Evolutionary conservation across 305 asterid species (phyloP).

Genomic region (Coffea humblotiana): DNA sequence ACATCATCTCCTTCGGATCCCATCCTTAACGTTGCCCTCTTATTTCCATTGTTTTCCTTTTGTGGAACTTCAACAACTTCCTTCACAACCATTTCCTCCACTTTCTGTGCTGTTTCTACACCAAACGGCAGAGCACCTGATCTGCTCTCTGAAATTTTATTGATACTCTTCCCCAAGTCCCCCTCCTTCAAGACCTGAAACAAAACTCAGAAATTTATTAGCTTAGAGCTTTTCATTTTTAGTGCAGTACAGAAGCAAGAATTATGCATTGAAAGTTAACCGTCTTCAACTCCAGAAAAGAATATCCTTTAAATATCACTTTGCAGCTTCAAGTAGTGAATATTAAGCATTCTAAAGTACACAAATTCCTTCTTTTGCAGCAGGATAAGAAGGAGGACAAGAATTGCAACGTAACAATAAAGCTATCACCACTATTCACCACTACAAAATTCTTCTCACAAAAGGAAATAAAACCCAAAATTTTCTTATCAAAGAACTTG

Average conservation of each 20-base stretch:
- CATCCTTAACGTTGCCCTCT: slow-evolving; percentile 51
- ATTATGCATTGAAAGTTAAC: neutral
- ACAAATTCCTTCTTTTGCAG: neutral
- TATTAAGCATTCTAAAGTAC: neutral
- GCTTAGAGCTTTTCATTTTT: neutral
- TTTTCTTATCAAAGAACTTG: neutral
- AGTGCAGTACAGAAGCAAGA: neutral
- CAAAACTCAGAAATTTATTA: slow-evolving; percentile 36
- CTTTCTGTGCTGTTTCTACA: slow-evolving; percentile 45
- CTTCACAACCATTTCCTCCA: slow-evolving; percentile 53
- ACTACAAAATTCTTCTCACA: neutral
- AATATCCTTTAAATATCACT: neutral
- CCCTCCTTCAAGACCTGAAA: slow-evolving; percentile 73
- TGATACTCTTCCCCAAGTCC: slow-evolving; percentile 53
- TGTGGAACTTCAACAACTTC: slow-evolving; percentile 55
- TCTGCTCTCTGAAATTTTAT: slow-evolving; percentile 58
- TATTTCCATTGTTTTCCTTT: slow-evolving; percentile 41
- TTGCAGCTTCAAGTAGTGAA: neutral
- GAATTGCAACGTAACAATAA: neutral
- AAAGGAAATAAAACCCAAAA: neutral
- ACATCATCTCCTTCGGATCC: slow-evolving; percentile 96
- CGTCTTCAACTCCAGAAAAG: neutral
- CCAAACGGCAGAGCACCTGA: slow-evolving; percentile 51
- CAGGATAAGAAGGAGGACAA: neutral
- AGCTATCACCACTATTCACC: too few relatives aligned